Conservation (phyloP, 2,329 filamentous ascomycete genomes). For the Trichoderma cornu-damae region DNA sequence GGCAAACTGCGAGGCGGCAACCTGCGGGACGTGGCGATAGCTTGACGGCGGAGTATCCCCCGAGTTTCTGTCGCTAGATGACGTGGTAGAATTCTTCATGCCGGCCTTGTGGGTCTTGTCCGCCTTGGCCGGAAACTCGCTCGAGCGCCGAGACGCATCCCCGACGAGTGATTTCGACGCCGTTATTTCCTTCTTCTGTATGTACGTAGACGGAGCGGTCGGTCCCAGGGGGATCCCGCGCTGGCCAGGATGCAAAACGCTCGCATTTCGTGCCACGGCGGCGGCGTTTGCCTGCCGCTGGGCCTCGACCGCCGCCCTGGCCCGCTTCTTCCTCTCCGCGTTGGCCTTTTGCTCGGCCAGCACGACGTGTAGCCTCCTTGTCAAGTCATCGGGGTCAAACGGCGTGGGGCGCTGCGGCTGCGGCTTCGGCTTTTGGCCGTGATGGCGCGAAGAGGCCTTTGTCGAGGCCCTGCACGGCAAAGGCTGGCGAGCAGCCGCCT, state of each 20-base stretch:
- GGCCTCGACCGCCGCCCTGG: constrained; percentile 24
- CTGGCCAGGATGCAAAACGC: background rate
- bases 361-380: constrained; percentile 47
- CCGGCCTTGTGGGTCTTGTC: constrained; percentile 13
- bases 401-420: constrained; percentile 28
- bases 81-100: constrained; percentile 13
- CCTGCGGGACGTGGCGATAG: constrained; percentile 49
- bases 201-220: background rate
- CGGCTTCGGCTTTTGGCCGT: constrained; percentile 17
- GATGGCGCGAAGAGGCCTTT: constrained; percentile 18
- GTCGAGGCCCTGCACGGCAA: background rate
- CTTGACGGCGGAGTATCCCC: constrained; percentile 20
- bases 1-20: constrained; percentile 52
- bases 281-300: constrained; percentile 17
- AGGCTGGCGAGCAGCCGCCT: constrained; percentile 1
- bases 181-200: constrained; percentile 3
- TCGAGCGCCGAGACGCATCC: background rate
- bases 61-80: constrained; percentile 21
- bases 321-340: constrained; percentile 33
- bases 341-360: constrained; percentile 45
- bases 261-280: background rate
- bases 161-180: background rate
- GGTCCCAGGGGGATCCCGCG: constrained; percentile 9
- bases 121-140: background rate
- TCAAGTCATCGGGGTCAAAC: constrained; percentile 52